These are phyloP conservation scores for Podospora conica DNA, from an alignment of 495 filamentous ascomycete genomes.

Conservation along the genomic window DNA sequence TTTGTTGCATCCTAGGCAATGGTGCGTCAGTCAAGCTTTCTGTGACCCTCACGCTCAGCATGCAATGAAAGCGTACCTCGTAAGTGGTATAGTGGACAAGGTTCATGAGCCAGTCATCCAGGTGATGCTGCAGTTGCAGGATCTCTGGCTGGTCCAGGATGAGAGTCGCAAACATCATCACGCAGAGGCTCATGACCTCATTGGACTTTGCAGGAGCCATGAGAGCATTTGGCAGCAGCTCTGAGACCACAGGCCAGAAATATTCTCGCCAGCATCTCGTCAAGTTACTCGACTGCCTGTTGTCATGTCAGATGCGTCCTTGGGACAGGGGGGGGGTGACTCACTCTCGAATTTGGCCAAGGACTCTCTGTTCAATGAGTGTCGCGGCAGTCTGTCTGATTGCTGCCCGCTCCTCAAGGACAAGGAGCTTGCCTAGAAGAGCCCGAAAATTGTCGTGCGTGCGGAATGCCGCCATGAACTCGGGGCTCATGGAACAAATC, in stretches of 20 bases:
- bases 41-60: no score
- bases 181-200: slow-evolving; percentile 41
- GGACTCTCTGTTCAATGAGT: slow-evolving; percentile 30
- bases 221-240: slow-evolving; percentile 36
- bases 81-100: slow-evolving; percentile 27
- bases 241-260: slow-evolving; percentile 45
- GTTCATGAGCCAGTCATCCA: slow-evolving; percentile 17
- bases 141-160: slow-evolving; percentile 39
- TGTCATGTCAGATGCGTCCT: background rate
- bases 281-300: slow-evolving; percentile 8
- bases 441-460: slow-evolving; percentile 24
- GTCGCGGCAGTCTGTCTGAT: slow-evolving; percentile 38
- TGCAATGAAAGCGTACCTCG: slow-evolving; percentile 18
- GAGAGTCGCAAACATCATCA: slow-evolving; percentile 50
- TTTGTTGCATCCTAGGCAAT: slow-evolving; percentile 40
- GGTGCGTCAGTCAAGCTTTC: background rate
- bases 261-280: slow-evolving; percentile 34
- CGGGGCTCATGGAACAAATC: slow-evolving; percentile 51
- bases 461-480: slow-evolving; percentile 55
- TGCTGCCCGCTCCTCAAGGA: slow-evolving; percentile 34
- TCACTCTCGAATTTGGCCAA: background rate
- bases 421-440: slow-evolving; percentile 35
- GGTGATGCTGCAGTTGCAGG: slow-evolving; percentile 39
- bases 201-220: slow-evolving; percentile 31
- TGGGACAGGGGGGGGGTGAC: background rate